Evolutionary conservation across 805 yeast species (phyloP).

Genomic region (Maudiozyma pseudohumilis): DNA sequence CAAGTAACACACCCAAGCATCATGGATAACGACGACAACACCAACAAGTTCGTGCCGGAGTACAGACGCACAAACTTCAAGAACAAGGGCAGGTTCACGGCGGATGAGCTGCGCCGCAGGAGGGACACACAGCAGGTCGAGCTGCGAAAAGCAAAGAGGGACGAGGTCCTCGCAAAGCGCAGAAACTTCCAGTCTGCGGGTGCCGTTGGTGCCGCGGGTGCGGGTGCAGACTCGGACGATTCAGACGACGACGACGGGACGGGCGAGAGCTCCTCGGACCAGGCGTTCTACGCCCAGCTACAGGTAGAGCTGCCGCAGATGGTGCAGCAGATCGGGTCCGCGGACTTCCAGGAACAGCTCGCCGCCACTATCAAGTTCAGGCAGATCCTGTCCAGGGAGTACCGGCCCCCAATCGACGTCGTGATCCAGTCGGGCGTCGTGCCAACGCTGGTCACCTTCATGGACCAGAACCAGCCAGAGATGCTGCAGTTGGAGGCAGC

Average conservation of each 20-base stretch:
- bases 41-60: constrained; percentile 86
- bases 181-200: constrained; percentile 54
- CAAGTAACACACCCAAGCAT: background rate
- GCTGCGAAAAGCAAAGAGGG: constrained; percentile 91
- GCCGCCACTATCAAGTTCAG: constrained; percentile 88
- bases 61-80: constrained; percentile 95
- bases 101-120: constrained; percentile 94
- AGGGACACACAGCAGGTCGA: constrained; percentile 97
- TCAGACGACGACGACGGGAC: constrained; percentile 39
- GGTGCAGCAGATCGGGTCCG: constrained; percentile 70
- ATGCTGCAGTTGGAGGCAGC: constrained; percentile 95
- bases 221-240: constrained; percentile 44
- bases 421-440: constrained; percentile 92
- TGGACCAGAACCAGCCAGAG: constrained; percentile 68
- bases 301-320: constrained; percentile 70
- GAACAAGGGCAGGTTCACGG: constrained; percentile 85
- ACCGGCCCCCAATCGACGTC: constrained; percentile 89
- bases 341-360: constrained; percentile 69
- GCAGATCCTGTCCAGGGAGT: constrained; percentile 86
- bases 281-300: constrained; percentile 38
- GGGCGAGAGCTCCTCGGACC: constrained; percentile 32
- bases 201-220: constrained; percentile 37
- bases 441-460: constrained; percentile 78
- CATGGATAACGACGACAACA: constrained; percentile 10
- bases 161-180: constrained; percentile 88